Evolutionary conservation across 176 grass and related monocot species (phyloP).

Genomic region (Cenchrus fungigraminus): DNA sequence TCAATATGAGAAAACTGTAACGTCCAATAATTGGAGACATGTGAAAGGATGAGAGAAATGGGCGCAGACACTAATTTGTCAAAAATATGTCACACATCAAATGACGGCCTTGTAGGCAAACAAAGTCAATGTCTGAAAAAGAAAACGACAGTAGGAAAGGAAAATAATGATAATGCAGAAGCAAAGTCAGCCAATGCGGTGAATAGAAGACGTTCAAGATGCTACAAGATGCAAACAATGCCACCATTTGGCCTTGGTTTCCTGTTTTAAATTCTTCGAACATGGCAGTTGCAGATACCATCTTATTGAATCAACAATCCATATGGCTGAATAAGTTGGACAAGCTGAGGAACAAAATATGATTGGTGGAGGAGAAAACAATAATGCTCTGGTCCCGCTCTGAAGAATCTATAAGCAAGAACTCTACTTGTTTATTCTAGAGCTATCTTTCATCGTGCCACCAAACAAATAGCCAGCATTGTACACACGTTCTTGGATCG

Average conservation of each 20-base stretch:
- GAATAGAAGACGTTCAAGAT: slow-evolving; percentile 67
- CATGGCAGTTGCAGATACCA: slow-evolving; percentile 33
- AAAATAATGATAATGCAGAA: slow-evolving; percentile 17
- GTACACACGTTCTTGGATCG: slow-evolving; percentile 25
- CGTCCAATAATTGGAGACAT: slow-evolving; percentile 27
- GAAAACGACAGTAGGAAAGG: neutral
- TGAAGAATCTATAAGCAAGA: slow-evolving; percentile 42
- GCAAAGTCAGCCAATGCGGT: slow-evolving; percentile 79
- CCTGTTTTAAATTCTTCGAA: slow-evolving; percentile 6
- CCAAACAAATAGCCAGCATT: slow-evolving; percentile 27
- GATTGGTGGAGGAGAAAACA: slow-evolving; percentile 30
- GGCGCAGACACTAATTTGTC: slow-evolving; percentile 16
- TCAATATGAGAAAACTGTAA: neutral
- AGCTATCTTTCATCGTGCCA: slow-evolving; percentile 26
- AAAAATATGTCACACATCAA: slow-evolving; percentile 19
- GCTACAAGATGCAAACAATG: slow-evolving; percentile 20
- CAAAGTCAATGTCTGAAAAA: slow-evolving; percentile 42
- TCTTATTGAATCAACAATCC: slow-evolving; percentile 43
- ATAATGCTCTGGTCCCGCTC: slow-evolving; percentile 20
- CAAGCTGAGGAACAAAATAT: slow-evolving; percentile 35
- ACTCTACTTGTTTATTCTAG: slow-evolving; percentile 34
- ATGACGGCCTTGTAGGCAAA: slow-evolving; percentile 10
- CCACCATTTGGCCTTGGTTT: neutral
- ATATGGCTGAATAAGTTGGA: slow-evolving; percentile 41
- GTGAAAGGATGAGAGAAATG: neutral